Conservation (phyloP, 495 filamentous ascomycete species). For the Parathielavia hyrcaniae region DNA sequence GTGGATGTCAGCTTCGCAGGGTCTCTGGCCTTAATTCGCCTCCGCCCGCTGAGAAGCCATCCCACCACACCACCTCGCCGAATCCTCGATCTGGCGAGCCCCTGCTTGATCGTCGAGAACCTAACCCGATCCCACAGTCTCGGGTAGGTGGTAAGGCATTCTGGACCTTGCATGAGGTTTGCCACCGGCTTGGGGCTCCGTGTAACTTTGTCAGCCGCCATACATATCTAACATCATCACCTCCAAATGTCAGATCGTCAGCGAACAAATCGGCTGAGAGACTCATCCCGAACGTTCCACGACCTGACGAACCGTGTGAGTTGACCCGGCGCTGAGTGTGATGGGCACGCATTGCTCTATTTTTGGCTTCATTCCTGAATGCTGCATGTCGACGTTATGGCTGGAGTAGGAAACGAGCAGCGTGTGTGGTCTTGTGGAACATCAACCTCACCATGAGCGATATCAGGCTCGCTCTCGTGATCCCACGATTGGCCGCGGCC, state of each 20-base stretch:
- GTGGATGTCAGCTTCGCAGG: conserved; percentile 27
- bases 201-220: not conserved
- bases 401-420: conserved; percentile 18
- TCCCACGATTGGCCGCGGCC: conserved; percentile 14
- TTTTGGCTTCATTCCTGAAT: conserved; percentile 18
- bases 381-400: conserved; percentile 22
- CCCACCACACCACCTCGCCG: conserved; percentile 1
- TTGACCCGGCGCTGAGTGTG: not conserved
- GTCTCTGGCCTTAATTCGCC: not conserved
- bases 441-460: conserved; percentile 21
- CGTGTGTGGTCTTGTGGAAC: conserved; percentile 25
- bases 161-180: conserved; percentile 11
- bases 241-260: not conserved
- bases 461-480: not conserved
- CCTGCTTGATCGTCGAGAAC: not conserved
- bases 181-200: not conserved
- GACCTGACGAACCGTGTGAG: not conserved
- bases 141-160: conserved; percentile 17
- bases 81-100: conserved; percentile 3
- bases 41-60: not conserved
- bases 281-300: not conserved
- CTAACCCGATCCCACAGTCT: conserved; percentile 21
- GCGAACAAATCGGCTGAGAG: not conserved
- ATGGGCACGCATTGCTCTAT: conserved; percentile 9
- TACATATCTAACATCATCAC: conserved; percentile 5